These are phyloP conservation scores for Panellus pusillus DNA, from an alignment of 768 basidiomycete genomes.

Conservation along the genomic window DNA sequence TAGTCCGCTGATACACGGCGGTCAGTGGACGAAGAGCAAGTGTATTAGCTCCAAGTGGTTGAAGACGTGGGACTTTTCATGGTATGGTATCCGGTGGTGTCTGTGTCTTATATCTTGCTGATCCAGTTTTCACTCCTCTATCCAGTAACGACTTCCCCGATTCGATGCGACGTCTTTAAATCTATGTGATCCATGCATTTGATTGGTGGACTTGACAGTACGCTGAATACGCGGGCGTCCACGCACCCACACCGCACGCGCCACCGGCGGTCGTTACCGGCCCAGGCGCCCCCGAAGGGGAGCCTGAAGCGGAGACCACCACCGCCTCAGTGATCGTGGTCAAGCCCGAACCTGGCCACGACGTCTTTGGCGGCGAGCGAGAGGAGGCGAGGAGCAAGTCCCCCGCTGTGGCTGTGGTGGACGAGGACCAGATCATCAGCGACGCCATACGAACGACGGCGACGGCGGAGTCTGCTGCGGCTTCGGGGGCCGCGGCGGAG, in stretches of 20 bases:
- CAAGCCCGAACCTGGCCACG: slow-evolving; percentile 69
- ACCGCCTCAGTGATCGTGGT: slow-evolving; percentile 38
- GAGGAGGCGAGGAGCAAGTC: slow-evolving; percentile 47
- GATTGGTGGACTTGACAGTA: slow-evolving; percentile 42
- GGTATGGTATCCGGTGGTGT: slow-evolving; percentile 42
- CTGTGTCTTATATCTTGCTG: not conserved
- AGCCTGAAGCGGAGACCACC: slow-evolving; percentile 31
- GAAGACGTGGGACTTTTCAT: slow-evolving; percentile 95
- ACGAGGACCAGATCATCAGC: slow-evolving; percentile 38
- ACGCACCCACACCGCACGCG: slow-evolving; percentile 39
- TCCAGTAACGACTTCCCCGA: slow-evolving; percentile 67
- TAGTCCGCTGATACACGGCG: slow-evolving; percentile 83
- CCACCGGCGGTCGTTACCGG: slow-evolving; percentile 42
- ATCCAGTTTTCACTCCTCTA: not conserved
- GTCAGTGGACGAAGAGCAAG: slow-evolving; percentile 78
- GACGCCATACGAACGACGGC: slow-evolving; percentile 1
- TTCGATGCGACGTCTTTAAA: no score
- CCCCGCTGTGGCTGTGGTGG: slow-evolving; percentile 22
- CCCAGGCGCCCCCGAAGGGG: slow-evolving; percentile 12
- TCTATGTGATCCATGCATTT: not conserved
- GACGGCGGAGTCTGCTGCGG: not conserved
- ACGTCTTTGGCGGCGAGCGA: slow-evolving; percentile 63
- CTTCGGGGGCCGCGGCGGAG: slow-evolving; percentile 1
- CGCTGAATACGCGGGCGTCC: slow-evolving; percentile 47
- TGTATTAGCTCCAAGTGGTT: slow-evolving; percentile 82